Evolutionary conservation across 2,329 filamentous ascomycete species (phyloP), one percentile per base, ranked within the genome.

Genomic region (Neodidymelliopsis sp.): DNA sequence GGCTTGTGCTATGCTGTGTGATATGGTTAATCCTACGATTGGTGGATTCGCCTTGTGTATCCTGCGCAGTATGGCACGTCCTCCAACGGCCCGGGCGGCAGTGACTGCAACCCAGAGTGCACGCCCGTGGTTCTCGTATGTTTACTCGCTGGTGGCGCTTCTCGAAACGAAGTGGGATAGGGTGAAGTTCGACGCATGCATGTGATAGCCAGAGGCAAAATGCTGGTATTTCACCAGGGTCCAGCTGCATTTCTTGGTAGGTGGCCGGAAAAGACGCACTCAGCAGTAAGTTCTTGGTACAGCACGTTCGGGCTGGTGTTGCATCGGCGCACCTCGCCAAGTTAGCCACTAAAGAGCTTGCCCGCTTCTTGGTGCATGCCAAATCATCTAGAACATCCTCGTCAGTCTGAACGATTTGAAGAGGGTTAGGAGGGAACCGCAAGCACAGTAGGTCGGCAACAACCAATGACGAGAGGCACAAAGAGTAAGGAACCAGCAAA

Each of bases 71-170:
- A 38, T 51, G 43, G 42, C 48, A 51, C 38, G 8, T 38, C 19
- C 20, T 31, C 28, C 37, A 27, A 47, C 53, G 41, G 46, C 37
- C 52, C 46, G 38, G 28, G 36, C 54, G 41, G 43, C 39, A 49
- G 36, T 34, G 39, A 53, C 49, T 42, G 37, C 27, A 38, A 20
- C 23, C 24, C 22, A 25, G 11, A 22, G n/a, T 19, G 27, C 13
- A 24, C 13, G 27, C 20, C 20, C n/a, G 8, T 38, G 34, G 13
- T 5, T 30, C 16, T 22, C 10, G 13, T 33, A 15, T 4, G 13
- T 31, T 33, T 9, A 15, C 20, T 38, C 16, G 34, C 5, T 11
- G 22, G 6, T 18, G 9, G 34, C 11, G 12, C 18, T 35, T 24
- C 19, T 23, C 13, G 3, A n/a, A n/a, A n/a, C 16, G 10, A 13